Evolutionary conservation across 441 rosid genomes (phyloP).

Genomic region (Bruguiera hainesii): DNA sequence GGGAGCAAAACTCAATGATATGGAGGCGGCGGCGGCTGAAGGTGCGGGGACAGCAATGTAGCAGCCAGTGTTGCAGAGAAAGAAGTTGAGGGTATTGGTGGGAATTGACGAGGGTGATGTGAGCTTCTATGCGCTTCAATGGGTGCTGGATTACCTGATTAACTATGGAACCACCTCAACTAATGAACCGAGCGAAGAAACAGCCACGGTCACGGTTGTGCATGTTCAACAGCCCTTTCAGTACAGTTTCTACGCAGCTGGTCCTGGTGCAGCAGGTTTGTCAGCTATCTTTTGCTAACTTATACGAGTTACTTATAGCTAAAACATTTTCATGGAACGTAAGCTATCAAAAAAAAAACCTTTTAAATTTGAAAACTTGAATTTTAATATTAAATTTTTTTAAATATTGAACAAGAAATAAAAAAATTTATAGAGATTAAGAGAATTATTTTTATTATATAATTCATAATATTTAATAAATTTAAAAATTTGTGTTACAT

Average conservation of each 20-base stretch:
- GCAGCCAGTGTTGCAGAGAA: background rate
- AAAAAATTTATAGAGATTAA: too few relatives aligned
- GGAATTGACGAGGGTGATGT: conserved; percentile 72
- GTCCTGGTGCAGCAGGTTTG: conserved; percentile 53
- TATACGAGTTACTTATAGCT: background rate
- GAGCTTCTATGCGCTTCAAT: conserved; percentile 63
- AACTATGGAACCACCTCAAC: conserved; percentile 9
- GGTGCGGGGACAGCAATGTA: conserved; percentile 14
- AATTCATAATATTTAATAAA: too few relatives aligned
- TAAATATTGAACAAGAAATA: too few relatives aligned
- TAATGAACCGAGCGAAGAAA: conserved; percentile 16
- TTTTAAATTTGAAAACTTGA: too few relatives aligned
- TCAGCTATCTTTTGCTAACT: too few relatives aligned
- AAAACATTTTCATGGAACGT: too few relatives aligned
- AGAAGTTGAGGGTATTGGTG: conserved; percentile 48
- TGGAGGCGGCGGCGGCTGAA: conserved; percentile 4
- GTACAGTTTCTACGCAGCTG: conserved; percentile 44
- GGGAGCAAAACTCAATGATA: background rate
- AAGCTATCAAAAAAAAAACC: too few relatives aligned
- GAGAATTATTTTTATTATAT: too few relatives aligned
- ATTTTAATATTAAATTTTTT: too few relatives aligned
- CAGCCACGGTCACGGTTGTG: conserved; percentile 43
- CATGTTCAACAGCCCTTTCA: conserved; percentile 63
- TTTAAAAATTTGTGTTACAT: too few relatives aligned
- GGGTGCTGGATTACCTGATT: conserved; percentile 52